Evolutionary conservation across 2,329 filamentous ascomycete genomes (phyloP), one percentile per base, ranked within the genome.

Genomic region (Claviceps pusilla): DNA sequence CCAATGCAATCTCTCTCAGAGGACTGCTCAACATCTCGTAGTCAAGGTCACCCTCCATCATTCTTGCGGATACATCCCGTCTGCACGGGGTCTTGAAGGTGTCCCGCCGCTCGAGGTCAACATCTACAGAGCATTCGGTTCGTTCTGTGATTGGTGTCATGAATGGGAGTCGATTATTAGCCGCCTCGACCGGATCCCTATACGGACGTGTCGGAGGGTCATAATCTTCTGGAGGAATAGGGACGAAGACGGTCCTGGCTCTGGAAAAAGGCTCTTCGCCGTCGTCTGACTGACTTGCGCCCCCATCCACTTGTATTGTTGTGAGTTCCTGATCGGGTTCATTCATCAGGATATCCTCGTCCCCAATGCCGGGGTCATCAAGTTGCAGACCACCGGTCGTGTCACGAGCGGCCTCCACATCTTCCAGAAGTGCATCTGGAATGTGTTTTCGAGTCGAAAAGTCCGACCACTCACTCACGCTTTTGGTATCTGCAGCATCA

Each of bases 141-240:
- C 89, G 84, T 68, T 98, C 93, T 1, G 93, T 91, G 60, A 98
- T 98, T 1, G 93, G 93, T 0, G 93, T 98, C 93, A 98, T 97
- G 67, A 97, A 98, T 3, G 91, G 93, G 10, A 97, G 75, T 54
- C 90, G 84, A 69, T 90, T 95, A 64, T 96, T 94, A 56, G 89
- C 89, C 68, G 84, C 77, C 66, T 89, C 79, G 41, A 73, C 78
- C 64, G 88, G 81, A 68, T 95, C 87, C 64, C 89, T 83, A 75
- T 86, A 95, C 56, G 87, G 86, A 50, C 84, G 79, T 55, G 79
- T 85, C 19, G 88, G 85, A 48, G 87, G 81, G 60, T 90, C 82
- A 66, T 89, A 95, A 67, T 94, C 88, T 64, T 95, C 88, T 0
- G 89, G 89, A 1, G 86, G 86, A 41, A 91, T 76, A 0, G 88